Percentiles rank a stretch among this genome's conserved stretches.
These are phyloP conservation scores for Neonectria ditissima DNA, from an alignment of 2,329 filamentous ascomycete species.

Conservation along the genomic window DNA sequence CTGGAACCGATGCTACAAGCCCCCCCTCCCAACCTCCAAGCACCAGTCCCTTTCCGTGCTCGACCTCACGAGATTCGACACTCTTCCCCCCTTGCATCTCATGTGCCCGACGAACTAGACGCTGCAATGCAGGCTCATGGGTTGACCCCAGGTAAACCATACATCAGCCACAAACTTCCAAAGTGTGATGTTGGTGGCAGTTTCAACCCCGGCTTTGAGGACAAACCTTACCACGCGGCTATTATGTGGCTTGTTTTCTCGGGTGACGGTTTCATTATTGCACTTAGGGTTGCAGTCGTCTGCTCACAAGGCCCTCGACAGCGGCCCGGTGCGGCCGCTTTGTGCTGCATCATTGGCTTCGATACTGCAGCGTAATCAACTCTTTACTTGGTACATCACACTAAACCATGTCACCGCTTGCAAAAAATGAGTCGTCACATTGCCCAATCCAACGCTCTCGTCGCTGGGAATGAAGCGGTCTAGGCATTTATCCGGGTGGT, in stretches of 20 bases:
- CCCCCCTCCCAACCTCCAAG: too few species aligned
- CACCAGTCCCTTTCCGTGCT: neutral
- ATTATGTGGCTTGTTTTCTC: neutral
- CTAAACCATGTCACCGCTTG: neutral
- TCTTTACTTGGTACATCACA: neutral
- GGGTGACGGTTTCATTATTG: neutral
- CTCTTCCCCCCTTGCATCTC: neutral
- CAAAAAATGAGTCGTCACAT: neutral
- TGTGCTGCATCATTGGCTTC: neutral
- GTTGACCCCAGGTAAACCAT: neutral
- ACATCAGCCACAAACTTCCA: neutral
- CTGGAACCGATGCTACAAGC: neutral
- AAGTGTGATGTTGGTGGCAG: neutral
- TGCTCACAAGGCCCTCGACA: neutral
- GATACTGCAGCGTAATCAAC: neutral
- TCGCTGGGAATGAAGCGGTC: neutral
- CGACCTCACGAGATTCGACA: neutral
- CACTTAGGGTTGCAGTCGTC: neutral
- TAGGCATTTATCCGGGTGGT: neutral
- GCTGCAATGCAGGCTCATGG: neutral
- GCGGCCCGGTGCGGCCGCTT: neutral
- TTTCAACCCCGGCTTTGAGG: neutral
- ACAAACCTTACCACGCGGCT: neutral
- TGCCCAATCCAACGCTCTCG: neutral
- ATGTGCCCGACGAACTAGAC: neutral